These are phyloP conservation scores for Carex arenaria DNA, from an alignment of 202 grass and related monocot species.

Conservation along the genomic window DNA sequence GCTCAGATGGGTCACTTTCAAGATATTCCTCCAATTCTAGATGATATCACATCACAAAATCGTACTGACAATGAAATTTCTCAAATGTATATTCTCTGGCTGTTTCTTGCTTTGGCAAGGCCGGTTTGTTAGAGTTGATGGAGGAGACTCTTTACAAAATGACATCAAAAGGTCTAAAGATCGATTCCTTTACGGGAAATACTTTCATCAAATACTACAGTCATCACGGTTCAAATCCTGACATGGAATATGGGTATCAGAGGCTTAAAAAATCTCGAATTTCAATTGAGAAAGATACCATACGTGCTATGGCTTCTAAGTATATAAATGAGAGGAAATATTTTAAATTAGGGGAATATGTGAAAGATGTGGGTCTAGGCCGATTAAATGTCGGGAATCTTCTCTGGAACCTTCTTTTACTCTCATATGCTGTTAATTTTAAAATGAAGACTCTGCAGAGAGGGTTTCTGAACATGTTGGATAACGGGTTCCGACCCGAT, in stretches of 20 bases:
- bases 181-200: slow-evolving; percentile 59
- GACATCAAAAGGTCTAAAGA: slow-evolving; percentile 35
- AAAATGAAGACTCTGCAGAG: slow-evolving; percentile 93
- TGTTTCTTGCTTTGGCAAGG: slow-evolving; percentile 56
- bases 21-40: slow-evolving; percentile 39
- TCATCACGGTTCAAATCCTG: slow-evolving; percentile 42
- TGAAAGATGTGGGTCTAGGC: slow-evolving; percentile 38
- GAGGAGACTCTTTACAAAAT: slow-evolving; percentile 56
- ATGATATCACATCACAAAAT: slow-evolving; percentile 25
- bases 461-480: slow-evolving; percentile 77
- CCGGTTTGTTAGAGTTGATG: slow-evolving; percentile 58
- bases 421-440: slow-evolving; percentile 86
- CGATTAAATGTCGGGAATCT: slow-evolving; percentile 59
- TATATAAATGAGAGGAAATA: slow-evolving; percentile 63
- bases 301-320: slow-evolving; percentile 46
- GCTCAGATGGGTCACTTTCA: slow-evolving; percentile 36
- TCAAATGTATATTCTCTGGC: neutral
- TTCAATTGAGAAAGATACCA: slow-evolving; percentile 35
- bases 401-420: slow-evolving; percentile 77
- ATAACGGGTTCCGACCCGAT: slow-evolving; percentile 50
- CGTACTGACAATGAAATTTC: slow-evolving; percentile 8
- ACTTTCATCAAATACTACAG: slow-evolving; percentile 66
- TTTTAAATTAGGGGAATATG: slow-evolving; percentile 72
- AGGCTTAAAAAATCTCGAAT: slow-evolving; percentile 58
- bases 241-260: slow-evolving; percentile 65